Evolutionary conservation across 1,139 yeast genomes (phyloP), one percentile per base, ranked within the genome.

Genomic region (Kluyveromyces marxianus): DNA sequence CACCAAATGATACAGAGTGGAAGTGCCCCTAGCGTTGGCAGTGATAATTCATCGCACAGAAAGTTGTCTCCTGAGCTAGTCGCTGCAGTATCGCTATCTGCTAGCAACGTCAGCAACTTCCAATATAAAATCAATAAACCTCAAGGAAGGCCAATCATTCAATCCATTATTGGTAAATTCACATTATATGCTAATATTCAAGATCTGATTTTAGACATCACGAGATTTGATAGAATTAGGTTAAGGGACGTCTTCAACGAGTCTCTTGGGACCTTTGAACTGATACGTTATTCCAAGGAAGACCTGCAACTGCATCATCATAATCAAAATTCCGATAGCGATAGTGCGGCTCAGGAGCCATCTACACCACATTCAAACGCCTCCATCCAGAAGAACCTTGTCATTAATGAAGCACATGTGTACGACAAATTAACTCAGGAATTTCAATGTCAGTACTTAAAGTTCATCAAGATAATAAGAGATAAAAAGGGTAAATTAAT

Each of bases 391-490:
- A 45, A 39, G 40, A 37, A 44, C 29, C 21, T 41, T 28, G 42
- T 31, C 31, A 34, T 35, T 7, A 25, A 41, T 8, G 45, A 46
- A 25, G 44, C 44, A 7, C 46, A 50, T 8, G 52, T 60, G 10
- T 48, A 54, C 33, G 44, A 52, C 21, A 56, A 55, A n/a, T 48
- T 64, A 4, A 57, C 61, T 39, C 42, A 48, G 3, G 49, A 52
- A 7, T 65, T 64, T 39, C 42, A 53, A 6, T 42, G 54, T 7
- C 34, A 46, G 2, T 48, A 52, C 2, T 48, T 69, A 41, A 60
- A 63, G 7, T 70, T 70, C 48, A 66, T 70, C 4, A 67, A 66
- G 47, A 64, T 69, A 21, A 64, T 69, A 28, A 59, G 75, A 52
- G 69, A 69, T 47, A 60, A 62, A 42, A 61, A 62, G 41, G 72